These are phyloP conservation scores for Cyathus striatus DNA, from an alignment of 768 basidiomycete species.

Conservation along the genomic window DNA sequence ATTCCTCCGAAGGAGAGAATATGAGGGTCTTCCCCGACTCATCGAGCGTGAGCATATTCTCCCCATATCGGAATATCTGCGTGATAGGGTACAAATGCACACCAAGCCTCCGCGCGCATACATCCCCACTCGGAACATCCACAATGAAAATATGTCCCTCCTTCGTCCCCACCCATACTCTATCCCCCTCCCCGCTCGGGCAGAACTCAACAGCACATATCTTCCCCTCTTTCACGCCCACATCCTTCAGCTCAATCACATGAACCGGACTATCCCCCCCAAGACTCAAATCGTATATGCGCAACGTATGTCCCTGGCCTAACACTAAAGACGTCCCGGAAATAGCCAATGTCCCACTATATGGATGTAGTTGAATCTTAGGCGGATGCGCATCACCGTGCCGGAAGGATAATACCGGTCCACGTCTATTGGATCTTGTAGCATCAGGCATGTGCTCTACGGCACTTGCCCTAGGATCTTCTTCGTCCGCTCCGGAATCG, in stretches of 20 bases:
- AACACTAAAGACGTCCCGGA: constrained; percentile 57
- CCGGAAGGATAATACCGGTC: constrained; percentile 35
- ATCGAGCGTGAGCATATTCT: constrained; percentile 76
- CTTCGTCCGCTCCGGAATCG: constrained; percentile 61
- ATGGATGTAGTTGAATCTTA: constrained; percentile 55
- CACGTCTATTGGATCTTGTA: constrained; percentile 59
- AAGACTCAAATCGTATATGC: constrained; percentile 53
- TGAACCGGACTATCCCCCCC: constrained; percentile 41
- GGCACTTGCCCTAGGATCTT: constrained; percentile 39
- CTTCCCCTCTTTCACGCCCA: constrained; percentile 61
- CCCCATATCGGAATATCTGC: constrained; percentile 68
- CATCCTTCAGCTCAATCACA: constrained; percentile 56
- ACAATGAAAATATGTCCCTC: constrained; percentile 86
- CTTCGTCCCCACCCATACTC: constrained; percentile 86
- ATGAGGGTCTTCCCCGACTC: constrained; percentile 80
- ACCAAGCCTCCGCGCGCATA: constrained; percentile 53
- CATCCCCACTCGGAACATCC: constrained; percentile 56
- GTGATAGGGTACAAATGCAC: constrained; percentile 66
- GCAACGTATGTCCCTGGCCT: constrained; percentile 53
- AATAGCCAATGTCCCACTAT: constrained; percentile 47
- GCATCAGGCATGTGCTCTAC: constrained; percentile 62
- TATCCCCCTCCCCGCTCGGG: constrained; percentile 51
- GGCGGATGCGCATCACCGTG: constrained; percentile 32
- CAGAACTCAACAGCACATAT: constrained; percentile 79
- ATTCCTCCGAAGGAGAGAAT: constrained; percentile 48